Percentiles rank a stretch among this genome's conserved stretches.
Conservation (phyloP, 345 rosid species). For the Populus tremula region DNA sequence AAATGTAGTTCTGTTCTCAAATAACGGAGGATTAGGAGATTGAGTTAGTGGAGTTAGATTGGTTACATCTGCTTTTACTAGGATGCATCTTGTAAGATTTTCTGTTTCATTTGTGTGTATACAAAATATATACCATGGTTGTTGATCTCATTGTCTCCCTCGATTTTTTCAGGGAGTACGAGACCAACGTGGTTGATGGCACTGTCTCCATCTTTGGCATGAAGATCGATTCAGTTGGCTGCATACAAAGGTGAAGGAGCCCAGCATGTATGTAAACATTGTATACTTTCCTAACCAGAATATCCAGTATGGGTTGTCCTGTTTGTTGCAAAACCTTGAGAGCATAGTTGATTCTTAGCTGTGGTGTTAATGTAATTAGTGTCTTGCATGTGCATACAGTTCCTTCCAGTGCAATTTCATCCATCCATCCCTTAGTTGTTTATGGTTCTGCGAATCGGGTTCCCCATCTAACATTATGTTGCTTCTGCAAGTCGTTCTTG, state of each 20-base stretch:
- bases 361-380: conserved; percentile 19
- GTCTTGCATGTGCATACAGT: conserved; percentile 1
- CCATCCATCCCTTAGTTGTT: too few species aligned
- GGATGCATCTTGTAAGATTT: background rate
- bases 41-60: background rate
- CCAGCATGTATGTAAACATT: conserved; percentile 16
- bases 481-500: too few species aligned
- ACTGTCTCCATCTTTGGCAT: conserved; percentile 1
- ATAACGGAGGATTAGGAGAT: background rate
- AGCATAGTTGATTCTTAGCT: conserved; percentile 7
- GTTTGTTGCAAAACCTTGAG: conserved; percentile 6
- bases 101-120: background rate
- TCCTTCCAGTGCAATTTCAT: conserved; percentile 5
- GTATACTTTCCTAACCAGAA: background rate
- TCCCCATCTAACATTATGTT: too few species aligned
- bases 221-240: conserved; percentile 8
- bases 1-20: background rate
- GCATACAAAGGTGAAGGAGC: background rate
- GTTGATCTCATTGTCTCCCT: background rate
- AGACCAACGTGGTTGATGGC: conserved; percentile 1
- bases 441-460: too few species aligned
- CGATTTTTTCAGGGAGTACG: conserved; percentile 30
- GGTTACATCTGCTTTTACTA: background rate
- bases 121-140: background rate
- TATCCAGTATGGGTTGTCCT: background rate